Percentiles rank a stretch among this genome's conserved stretches.
Evolutionary conservation across 192 early-diverging fungal species (phyloP).

Genomic region (Backusella luteola): DNA sequence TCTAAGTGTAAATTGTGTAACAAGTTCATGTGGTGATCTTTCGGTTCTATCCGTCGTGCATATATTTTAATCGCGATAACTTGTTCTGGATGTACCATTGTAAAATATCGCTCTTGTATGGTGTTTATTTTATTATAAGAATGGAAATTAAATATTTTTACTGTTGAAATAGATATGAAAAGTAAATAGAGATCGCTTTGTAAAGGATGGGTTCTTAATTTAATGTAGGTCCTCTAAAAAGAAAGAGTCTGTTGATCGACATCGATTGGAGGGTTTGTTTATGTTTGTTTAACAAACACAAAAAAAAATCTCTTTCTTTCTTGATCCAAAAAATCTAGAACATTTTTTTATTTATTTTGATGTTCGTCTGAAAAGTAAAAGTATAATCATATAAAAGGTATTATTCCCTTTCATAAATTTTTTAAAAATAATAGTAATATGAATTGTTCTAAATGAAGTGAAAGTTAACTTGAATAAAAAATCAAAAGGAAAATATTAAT

Average conservation of each 20-base stretch:
- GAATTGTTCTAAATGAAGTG: background rate
- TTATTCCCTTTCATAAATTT: background rate
- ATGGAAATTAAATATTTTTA: background rate
- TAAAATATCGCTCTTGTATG: background rate
- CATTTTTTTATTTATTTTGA: background rate
- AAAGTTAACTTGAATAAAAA: background rate
- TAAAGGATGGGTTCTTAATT: no score
- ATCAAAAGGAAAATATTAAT: background rate
- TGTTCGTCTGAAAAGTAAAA: background rate
- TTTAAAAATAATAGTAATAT: background rate
- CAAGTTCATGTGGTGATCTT: background rate
- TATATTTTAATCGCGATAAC: background rate
- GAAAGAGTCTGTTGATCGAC: background rate
- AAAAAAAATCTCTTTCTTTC: background rate
- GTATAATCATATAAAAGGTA: background rate
- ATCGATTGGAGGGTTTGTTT: slow-evolving; percentile 8
- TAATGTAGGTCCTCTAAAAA: background rate
- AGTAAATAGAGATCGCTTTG: no score
- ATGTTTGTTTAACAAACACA: background rate
- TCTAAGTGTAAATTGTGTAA: background rate
- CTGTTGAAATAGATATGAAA: background rate
- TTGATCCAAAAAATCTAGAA: background rate
- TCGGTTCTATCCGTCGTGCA: background rate
- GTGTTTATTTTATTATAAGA: background rate
- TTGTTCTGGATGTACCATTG: background rate